A percentile compares a stretch with the other conserved stretches of the same genome.
phyloP scores from a whole-genome alignment of 1,284 basidiomycete genomes.

The Apiotrichum laibachii region DNA sequence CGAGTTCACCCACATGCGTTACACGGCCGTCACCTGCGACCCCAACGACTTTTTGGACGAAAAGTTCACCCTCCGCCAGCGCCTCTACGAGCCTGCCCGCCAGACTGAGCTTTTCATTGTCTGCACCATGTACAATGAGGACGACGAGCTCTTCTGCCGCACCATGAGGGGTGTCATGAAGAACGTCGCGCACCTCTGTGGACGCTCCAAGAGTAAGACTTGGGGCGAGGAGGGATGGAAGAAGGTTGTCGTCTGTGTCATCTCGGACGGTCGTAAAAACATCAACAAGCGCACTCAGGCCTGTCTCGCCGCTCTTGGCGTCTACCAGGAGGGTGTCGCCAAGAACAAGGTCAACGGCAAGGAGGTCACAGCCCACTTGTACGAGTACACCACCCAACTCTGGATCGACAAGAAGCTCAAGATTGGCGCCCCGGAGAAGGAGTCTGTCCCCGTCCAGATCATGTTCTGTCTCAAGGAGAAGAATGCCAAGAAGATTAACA shows the following conservation, averaged over 20 bases:
- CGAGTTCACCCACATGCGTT: conserved; percentile 93
- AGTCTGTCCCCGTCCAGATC: conserved; percentile 81
- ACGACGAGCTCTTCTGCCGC: conserved; percentile 71
- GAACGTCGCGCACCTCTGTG: conserved; percentile 57
- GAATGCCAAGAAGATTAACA: conserved; percentile 78
- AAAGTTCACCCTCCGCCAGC: conserved; percentile 75
- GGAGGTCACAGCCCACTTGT: conserved; percentile 66
- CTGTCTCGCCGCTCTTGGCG: conserved; percentile 82
- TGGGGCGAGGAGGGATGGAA: conserved; percentile 98
- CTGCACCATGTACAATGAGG: conserved; percentile 73
- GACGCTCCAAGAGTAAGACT: conserved; percentile 63
- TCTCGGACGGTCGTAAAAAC: conserved; percentile 76
- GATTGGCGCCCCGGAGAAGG: conserved; percentile 66
- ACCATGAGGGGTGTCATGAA: conserved; percentile 92
- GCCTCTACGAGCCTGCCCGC: conserved; percentile 73
- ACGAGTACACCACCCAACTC: conserved; percentile 89
- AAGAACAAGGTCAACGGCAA: conserved; percentile 86
- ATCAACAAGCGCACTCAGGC: conserved; percentile 81
- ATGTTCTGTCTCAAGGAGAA: conserved; percentile 92
- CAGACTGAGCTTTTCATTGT: conserved; percentile 75
- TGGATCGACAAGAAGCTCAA: conserved; percentile 76
- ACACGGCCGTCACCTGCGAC: conserved; percentile 88
- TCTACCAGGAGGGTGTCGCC: conserved; percentile 82
- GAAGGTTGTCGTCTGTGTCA: conserved; percentile 67
- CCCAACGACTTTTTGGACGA: conserved; percentile 77